Base-by-base conservation (phyloP, 179 eudicot genomes). In the Silene noctiflora region DNA sequence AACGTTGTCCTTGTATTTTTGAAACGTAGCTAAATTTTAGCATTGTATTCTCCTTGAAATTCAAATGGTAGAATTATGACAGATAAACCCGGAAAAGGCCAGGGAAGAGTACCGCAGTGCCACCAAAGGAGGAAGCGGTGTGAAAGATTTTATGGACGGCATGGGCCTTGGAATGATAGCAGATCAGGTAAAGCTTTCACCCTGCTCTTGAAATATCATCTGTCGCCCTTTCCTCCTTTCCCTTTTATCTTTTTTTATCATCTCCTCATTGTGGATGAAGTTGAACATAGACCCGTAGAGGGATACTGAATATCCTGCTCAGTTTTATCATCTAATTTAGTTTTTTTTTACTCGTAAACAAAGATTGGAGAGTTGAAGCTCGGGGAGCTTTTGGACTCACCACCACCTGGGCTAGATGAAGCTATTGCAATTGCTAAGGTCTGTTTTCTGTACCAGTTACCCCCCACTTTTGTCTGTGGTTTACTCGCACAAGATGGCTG, bases 321-420 rank as follows among this genome's bases (percentile, higher is more conserved):
- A 1, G 20, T 59, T 21, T 33, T 33, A 29, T 33, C 53, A 33
- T 33, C 76, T 29, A 8, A 53, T 35, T 58, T 13, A 0, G 4
- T 46, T 12, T 7, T 33, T 11, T 10, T 71, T 31, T 66, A 69
- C 27, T 75, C 75, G 16, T 2, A 2, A 29, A 58, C n/a, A 10
- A 80, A 95, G 97, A 64, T 93, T 58, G 99, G 99, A 80, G 99
- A 95, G 48, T 73, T 95, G 70, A 92, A 93, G 84, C 95, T 93
- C 75, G 99, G 99, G 53, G 99, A 95, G 88, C 89, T 95, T 76
- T 84, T 95, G 89, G 97, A 95, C 81, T 88, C 96, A 46, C 99
- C 99, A 75, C 99, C 99, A 62, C 99, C 99, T 74, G 99, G 97
- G 66, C 77, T 95, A 75, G 99, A 95, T 84, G 99, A 95, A 85